Evolutionary conservation across 164 flowering plant species (phyloP).

Genomic region (Annona squamosa): DNA sequence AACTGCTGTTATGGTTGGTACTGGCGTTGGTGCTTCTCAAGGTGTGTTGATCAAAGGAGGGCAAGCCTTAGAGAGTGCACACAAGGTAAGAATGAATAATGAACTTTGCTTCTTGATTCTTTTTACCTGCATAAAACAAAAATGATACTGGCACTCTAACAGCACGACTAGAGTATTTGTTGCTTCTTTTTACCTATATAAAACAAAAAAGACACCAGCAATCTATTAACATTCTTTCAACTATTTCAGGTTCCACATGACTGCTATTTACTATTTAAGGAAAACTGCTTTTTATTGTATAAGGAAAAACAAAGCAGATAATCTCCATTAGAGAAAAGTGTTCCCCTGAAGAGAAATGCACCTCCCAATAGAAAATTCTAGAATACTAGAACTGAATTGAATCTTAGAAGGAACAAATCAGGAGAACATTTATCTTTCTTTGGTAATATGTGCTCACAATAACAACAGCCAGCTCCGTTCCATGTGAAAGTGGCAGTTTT

Average conservation of each 20-base stretch:
- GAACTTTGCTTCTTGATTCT: neutral
- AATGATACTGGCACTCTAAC: neutral
- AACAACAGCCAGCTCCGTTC: too few relatives aligned
- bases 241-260: neutral
- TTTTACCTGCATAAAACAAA: neutral
- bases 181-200: neutral
- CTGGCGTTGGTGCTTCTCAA: conserved; percentile 92
- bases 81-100: conserved; percentile 45
- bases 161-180: neutral
- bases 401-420: neutral
- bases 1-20: conserved; percentile 97
- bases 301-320: neutral
- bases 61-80: conserved; percentile 81
- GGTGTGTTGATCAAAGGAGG: conserved; percentile 94
- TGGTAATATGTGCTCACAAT: too few relatives aligned
- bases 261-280: neutral
- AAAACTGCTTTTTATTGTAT: neutral
- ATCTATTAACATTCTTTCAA: neutral
- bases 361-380: too few relatives aligned
- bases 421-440: neutral
- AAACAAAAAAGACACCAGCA: neutral
- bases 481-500: too few relatives aligned
- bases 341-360: neutral
- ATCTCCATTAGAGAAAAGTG: neutral
- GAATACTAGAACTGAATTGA: neutral